These are phyloP conservation scores for Thelonectria discophora DNA, from an alignment of 2,329 filamentous ascomycete genomes.

Conservation along the genomic window DNA sequence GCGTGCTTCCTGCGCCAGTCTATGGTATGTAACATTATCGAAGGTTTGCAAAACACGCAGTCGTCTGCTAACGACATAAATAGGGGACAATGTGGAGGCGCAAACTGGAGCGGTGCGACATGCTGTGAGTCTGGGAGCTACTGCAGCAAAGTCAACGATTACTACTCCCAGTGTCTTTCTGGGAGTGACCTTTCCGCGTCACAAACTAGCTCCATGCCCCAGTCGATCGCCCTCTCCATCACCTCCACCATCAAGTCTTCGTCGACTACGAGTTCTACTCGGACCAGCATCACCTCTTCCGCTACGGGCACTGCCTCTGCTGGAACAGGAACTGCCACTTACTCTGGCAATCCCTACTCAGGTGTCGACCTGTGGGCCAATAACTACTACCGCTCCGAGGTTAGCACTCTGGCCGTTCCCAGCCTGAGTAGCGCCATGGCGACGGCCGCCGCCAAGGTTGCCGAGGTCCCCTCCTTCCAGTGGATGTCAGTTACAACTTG, in stretches of 20 bases:
- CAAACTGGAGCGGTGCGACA: slow-evolving; percentile 54
- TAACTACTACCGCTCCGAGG: slow-evolving; percentile 63
- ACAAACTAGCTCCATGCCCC: slow-evolving; percentile 22
- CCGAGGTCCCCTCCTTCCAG: slow-evolving; percentile 62
- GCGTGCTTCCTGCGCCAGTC: slow-evolving; percentile 45
- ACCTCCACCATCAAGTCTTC: slow-evolving; percentile 8
- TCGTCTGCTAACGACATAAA: slow-evolving; percentile 32
- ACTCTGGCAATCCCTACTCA: slow-evolving; percentile 64
- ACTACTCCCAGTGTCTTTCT: slow-evolving; percentile 36
- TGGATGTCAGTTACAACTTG: slow-evolving; percentile 54
- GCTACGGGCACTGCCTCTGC: slow-evolving; percentile 40
- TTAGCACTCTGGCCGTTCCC: slow-evolving; percentile 67
- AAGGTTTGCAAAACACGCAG: background rate
- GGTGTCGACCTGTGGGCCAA: slow-evolving; percentile 63
- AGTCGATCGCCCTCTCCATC: slow-evolving; percentile 29
- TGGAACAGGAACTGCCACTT: slow-evolving; percentile 50
- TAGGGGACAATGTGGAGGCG: slow-evolving; percentile 56
- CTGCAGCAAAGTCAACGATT: slow-evolving; percentile 40
- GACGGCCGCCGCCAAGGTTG: slow-evolving; percentile 60
- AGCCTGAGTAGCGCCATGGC: slow-evolving; percentile 65
- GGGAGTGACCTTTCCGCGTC: slow-evolving; percentile 27
- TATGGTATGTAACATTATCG: slow-evolving; percentile 24
- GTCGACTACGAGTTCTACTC: slow-evolving; percentile 15
- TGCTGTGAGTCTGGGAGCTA: slow-evolving; percentile 48
- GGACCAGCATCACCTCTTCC: slow-evolving; percentile 13